Base-by-base conservation (phyloP, 805 yeast species). In the Pachysolen tannophilus region DNA sequence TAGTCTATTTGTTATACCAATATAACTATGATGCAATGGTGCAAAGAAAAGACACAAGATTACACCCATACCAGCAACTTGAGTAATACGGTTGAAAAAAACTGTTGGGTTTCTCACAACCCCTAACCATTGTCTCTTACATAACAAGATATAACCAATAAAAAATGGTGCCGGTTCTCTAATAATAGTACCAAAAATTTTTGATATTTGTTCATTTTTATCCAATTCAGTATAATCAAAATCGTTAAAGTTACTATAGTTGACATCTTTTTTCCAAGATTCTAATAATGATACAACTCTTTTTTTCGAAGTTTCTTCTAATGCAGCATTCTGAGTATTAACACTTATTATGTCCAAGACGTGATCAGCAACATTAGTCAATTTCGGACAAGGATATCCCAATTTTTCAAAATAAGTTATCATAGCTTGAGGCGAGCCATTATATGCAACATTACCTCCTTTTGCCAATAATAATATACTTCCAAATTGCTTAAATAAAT, bases 351-450 rank as follows among this genome's bases (percentile, higher is more conserved):
- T 48, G 50, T 82, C 90, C 42, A 82, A 58, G 15, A 78, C 64
- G 42, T 56, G 72, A 49, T 82, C 90, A 2, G 88, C 87, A 29
- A 77, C 68, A 49, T 79, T 81, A n/a, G 72, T 65, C 18, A 65
- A 49, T 4, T 48, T 49, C 1, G 86, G 82, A 42, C 78, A 70
- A 1, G 60, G 54, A 44, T 56, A 69, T 0, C 79, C 79, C 29
- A 65, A 39, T 0, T 47, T 35, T 0, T 44, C 43, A 36, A 82
- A 72, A 51, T 78, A 69, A 0, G 45, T 43, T 4, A 61, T 53
- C 56, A 80, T 58, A 3, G 46, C 50, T 0, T 29, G 28, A 2
- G 77, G 65, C 1, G 56, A 43, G 1, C 87, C 86, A 50, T 78
- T 72, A 48, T 67, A 82, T 7, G 78, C 72, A 20, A 72, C 80